These are phyloP conservation scores for Neurospora tetrasperma DNA, from an alignment of 495 filamentous ascomycete genomes.

Conservation along the genomic window DNA sequence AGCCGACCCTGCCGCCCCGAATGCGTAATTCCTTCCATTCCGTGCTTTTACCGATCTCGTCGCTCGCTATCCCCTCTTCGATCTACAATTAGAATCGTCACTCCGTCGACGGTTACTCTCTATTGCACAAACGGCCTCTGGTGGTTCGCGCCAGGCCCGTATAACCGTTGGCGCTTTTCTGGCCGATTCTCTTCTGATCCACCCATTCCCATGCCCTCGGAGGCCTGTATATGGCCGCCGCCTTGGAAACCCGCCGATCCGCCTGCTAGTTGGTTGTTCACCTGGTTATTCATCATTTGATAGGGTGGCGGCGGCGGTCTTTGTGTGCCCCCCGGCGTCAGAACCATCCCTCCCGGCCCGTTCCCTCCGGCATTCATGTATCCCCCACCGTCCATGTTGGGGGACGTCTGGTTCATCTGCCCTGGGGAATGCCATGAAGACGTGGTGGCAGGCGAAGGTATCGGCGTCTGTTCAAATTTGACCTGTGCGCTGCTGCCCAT, in stretches of 20 bases:
- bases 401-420: constrained; percentile 54
- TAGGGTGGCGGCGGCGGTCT: constrained; percentile 5
- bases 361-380: constrained; percentile 30
- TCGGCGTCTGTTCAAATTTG: constrained; percentile 77
- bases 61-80: neutral
- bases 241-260: constrained; percentile 17
- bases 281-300: neutral
- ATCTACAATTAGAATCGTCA: neutral
- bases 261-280: neutral
- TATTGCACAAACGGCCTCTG: constrained; percentile 15
- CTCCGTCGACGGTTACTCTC: neutral
- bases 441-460: constrained; percentile 60
- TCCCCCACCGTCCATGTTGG: constrained; percentile 37
- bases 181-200: constrained; percentile 19
- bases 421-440: constrained; percentile 66
- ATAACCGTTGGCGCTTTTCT: constrained; percentile 30
- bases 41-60: neutral
- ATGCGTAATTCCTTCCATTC: neutral
- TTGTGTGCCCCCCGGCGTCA: constrained; percentile 34
- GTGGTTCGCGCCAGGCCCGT: constrained; percentile 22
- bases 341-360: constrained; percentile 30
- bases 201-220: constrained; percentile 15
- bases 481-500: constrained; percentile 39
- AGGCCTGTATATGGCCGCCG: constrained; percentile 13
- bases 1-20: neutral